phyloP scores from a whole-genome alignment of 306 rosid species.

The Rosa lucieae region DNA sequence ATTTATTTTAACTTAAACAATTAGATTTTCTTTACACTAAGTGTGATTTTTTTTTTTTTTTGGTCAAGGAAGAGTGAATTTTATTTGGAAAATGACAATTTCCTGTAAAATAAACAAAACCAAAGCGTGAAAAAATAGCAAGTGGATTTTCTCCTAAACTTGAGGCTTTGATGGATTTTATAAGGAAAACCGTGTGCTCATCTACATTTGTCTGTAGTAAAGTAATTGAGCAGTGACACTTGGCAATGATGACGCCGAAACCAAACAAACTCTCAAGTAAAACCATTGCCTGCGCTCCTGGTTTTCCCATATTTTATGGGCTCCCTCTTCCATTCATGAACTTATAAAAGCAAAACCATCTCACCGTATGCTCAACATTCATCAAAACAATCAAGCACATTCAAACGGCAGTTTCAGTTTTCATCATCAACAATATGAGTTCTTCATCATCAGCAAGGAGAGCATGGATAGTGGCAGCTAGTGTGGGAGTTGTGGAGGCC shows the following conservation, averaged over 20 bases:
- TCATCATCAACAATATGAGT: slow-evolving; percentile 17
- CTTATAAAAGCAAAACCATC: background rate
- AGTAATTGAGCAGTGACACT: background rate
- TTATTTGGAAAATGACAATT: background rate
- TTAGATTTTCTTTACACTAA: no score
- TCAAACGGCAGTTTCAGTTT: background rate
- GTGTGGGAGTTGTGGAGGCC: slow-evolving; percentile 41
- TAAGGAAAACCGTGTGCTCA: background rate
- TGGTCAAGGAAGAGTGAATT: background rate
- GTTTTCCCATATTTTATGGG: background rate
- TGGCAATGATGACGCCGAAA: background rate
- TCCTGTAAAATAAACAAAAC: background rate
- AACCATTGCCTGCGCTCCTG: background rate
- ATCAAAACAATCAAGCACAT: background rate
- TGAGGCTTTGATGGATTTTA: slow-evolving; percentile 6
- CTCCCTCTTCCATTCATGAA: background rate
- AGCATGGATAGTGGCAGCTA: slow-evolving; percentile 36
- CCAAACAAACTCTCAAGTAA: background rate
- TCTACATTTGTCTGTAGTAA: background rate
- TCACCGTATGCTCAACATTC: background rate
- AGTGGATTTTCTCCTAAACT: background rate
- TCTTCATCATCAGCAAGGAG: slow-evolving; percentile 11
- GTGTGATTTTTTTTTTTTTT: no score
- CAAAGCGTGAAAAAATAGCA: background rate
- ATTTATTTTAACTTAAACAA: no score